A percentile compares a stretch with the other conserved stretches of the same genome.
phyloP scores from a whole-genome alignment of 371 early-diverging fungal genomes.

The Syncephalastrum contaminatum region DNA sequence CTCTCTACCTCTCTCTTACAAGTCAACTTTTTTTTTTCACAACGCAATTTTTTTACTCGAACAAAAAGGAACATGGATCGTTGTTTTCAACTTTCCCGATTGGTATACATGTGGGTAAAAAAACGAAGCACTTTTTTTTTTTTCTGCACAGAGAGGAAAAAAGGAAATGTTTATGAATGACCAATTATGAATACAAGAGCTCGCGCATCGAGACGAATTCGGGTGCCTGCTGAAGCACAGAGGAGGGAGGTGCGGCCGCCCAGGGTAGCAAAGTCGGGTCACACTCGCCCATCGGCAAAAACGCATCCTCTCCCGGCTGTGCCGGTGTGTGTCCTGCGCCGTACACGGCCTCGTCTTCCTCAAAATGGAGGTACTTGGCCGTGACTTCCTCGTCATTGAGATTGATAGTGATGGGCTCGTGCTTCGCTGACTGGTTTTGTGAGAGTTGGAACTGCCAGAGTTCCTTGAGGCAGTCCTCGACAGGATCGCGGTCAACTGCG shows the following conservation, averaged over 20 bases:
- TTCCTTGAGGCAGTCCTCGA: slow-evolving; percentile 15
- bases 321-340: slow-evolving; percentile 1
- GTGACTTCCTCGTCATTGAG: slow-evolving; percentile 26
- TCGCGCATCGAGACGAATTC: slow-evolving; percentile 31
- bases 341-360: slow-evolving; percentile 16
- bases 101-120: slow-evolving; percentile 8
- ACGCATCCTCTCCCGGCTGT: not conserved
- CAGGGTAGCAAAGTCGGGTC: slow-evolving; percentile 4
- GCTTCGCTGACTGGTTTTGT: slow-evolving; percentile 12
- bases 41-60: slow-evolving; percentile 5
- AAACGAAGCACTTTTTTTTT: slow-evolving; percentile 1
- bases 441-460: slow-evolving; percentile 12
- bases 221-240: slow-evolving; percentile 9
- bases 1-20: not conserved
- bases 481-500: not conserved
- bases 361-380: slow-evolving; percentile 18
- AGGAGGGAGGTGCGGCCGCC: slow-evolving; percentile 5
- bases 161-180: not conserved
- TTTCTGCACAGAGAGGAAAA: slow-evolving; percentile 4
- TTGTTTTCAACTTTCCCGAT: slow-evolving; percentile 10
- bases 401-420: slow-evolving; percentile 22
- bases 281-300: slow-evolving; percentile 2
- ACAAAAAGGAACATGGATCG: not conserved
- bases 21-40: slow-evolving; percentile 6
- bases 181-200: slow-evolving; percentile 20